Evolutionary conservation across 768 basidiomycete genomes (phyloP), one percentile per base, ranked within the genome.

Genomic region (Tubosaeta sp.): DNA sequence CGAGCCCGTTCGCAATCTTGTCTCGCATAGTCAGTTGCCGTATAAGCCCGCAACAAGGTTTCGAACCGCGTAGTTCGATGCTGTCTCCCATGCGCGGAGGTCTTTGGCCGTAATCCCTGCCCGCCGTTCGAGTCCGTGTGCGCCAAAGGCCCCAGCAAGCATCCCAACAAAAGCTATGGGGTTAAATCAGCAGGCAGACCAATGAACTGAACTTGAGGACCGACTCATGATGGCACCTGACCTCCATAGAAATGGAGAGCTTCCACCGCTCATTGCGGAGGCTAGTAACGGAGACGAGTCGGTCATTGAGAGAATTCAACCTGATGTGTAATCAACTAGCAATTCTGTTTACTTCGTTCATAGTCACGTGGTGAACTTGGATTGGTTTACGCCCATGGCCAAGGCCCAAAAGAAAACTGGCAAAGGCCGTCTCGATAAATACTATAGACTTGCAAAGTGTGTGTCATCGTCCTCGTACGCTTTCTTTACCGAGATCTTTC

Each of bases 321-420:
- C 32, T 19, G 21, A 10, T 18, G 16, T 19, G 21, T 31, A 42
- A 25, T 27, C 24, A 40, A 13, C 27, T n/a, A 30, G 45, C 32
- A n/a, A n/a, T n/a, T n/a, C n/a, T n/a, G n/a, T n/a, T n/a, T n/a
- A n/a, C n/a, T n/a, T n/a, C n/a, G n/a, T n/a, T n/a, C n/a, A n/a
- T n/a, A 55, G 53, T 58, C 59, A 62, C 10, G 21, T 42, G 16
- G 21, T 24, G 16, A 32, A 43, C 22, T 29, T 21, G 34, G 13
- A 5, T 12, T 27, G 12, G 13, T 31, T n/a, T 21, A 40, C 40
- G 5, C 27, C 49, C 31, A 88, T 90, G 87, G 83, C 77, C 40
- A 87, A 87, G 61, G 73, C 80, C n/a, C 87, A 91, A 70, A 95
- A 94, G 75, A 96, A 95, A 78, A 94, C 92, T 22, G 94, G 92